Evolutionary conservation across 176 grass and related monocot genomes (phyloP).

Genomic region (Coix lacrymajobi): DNA sequence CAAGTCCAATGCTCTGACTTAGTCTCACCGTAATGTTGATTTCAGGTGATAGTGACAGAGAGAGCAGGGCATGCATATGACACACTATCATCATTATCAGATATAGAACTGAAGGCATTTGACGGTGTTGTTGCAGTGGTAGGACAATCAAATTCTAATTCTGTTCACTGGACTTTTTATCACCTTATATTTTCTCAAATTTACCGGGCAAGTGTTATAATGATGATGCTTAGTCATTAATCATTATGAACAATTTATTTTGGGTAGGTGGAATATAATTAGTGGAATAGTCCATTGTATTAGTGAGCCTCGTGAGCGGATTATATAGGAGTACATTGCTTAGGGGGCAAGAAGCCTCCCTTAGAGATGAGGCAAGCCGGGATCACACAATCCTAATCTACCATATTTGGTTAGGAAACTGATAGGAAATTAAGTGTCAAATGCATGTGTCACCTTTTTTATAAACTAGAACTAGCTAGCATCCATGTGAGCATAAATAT

Average conservation of each 20-base stretch:
- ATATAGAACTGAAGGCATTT: constrained; percentile 67
- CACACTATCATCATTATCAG: constrained; percentile 60
- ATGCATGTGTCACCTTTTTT: neutral
- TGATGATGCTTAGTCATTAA: neutral
- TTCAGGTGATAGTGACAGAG: constrained; percentile 77
- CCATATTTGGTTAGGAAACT: neutral
- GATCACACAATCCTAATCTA: neutral
- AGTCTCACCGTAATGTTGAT: constrained; percentile 10
- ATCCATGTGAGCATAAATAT: neutral
- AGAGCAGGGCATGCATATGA: constrained; percentile 88
- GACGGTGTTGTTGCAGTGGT: constrained; percentile 92
- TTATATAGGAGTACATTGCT: neutral
- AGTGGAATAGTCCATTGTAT: neutral
- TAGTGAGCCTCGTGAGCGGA: neutral
- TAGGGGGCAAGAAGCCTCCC: neutral
- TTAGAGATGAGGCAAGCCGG: neutral
- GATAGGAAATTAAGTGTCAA: constrained; percentile 4
- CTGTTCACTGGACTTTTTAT: neutral
- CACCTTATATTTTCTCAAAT: constrained; percentile 1
- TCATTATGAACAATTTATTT: constrained; percentile 10
- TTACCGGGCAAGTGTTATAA: neutral
- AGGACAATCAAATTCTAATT: constrained; percentile 31
- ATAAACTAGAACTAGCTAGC: neutral
- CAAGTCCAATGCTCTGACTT: neutral
- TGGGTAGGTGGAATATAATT: neutral